Conservation (phyloP, 1,284 basidiomycete genomes). For the Albatrellus sp. region DNA sequence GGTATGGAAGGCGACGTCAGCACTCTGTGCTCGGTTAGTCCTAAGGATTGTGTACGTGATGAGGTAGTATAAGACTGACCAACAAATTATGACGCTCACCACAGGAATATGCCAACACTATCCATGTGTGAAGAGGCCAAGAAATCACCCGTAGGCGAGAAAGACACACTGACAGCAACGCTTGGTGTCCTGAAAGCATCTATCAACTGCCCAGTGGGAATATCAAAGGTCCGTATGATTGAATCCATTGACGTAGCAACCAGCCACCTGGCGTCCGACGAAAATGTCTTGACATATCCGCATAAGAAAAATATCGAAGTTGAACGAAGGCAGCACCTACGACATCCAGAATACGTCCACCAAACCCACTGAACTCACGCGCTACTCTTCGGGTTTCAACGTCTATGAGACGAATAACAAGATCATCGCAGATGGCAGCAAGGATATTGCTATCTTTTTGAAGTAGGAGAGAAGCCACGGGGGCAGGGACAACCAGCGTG, state of each 20-base stretch:
- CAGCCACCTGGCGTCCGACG: conserved; percentile 90
- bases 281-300: conserved; percentile 56
- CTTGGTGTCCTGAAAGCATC: conserved; percentile 88
- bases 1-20: conserved; percentile 73
- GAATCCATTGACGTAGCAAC: conserved; percentile 84
- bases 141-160: conserved; percentile 94
- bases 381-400: conserved; percentile 84
- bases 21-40: conserved; percentile 93
- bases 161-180: conserved; percentile 82
- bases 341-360: conserved; percentile 73
- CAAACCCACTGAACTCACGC: conserved; percentile 76
- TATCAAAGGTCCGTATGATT: conserved; percentile 89
- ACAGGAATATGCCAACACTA: conserved; percentile 88
- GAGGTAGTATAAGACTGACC: conserved; percentile 1
- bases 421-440: conserved; percentile 78
- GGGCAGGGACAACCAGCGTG: conserved; percentile 56
- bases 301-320: neutral
- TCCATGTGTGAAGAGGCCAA: conserved; percentile 92
- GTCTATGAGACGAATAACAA: conserved; percentile 77
- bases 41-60: conserved; percentile 23
- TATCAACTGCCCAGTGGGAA: conserved; percentile 86
- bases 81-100: conserved; percentile 33
- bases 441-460: conserved; percentile 85
- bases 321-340: conserved; percentile 29
- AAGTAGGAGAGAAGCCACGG: conserved; percentile 61